Conservation (phyloP, 75 land plant genomes). For the Sequoia sempervirens region DNA sequence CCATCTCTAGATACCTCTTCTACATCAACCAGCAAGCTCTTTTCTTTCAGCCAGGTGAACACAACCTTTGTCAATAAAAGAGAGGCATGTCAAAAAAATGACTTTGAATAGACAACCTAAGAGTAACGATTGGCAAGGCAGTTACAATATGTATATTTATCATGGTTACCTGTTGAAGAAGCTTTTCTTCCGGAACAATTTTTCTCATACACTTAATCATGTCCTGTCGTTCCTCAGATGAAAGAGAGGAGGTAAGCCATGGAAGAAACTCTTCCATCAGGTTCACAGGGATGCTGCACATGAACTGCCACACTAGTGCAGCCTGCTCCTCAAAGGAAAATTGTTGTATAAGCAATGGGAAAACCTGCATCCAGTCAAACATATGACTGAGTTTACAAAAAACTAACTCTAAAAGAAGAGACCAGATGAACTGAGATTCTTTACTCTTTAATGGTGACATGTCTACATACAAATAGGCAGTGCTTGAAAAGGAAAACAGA, state of each 20-base stretch:
- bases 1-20: constrained; percentile 14
- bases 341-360: constrained; percentile 70
- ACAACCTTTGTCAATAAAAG: constrained; percentile 50
- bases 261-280: constrained; percentile 78
- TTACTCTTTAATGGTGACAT: neutral
- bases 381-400: neutral
- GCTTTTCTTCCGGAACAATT: constrained; percentile 66
- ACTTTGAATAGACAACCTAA: neutral
- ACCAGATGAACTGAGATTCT: neutral
- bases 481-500: neutral
- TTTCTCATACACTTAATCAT: constrained; percentile 52
- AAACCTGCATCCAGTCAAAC: constrained; percentile 43
- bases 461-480: neutral
- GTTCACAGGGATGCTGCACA: constrained; percentile 83
- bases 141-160: neutral
- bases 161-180: constrained; percentile 61
- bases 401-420: neutral
- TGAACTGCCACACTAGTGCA: constrained; percentile 74
- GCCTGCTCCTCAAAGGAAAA: constrained; percentile 84
- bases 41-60: constrained; percentile 78
- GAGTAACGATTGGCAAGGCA: neutral
- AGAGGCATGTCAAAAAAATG: neutral
- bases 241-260: constrained; percentile 68
- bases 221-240: constrained; percentile 57
- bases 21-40: constrained; percentile 6